Evolutionary conservation across 805 yeast genomes (phyloP).

Genomic region (Starmera dryadoides): DNA sequence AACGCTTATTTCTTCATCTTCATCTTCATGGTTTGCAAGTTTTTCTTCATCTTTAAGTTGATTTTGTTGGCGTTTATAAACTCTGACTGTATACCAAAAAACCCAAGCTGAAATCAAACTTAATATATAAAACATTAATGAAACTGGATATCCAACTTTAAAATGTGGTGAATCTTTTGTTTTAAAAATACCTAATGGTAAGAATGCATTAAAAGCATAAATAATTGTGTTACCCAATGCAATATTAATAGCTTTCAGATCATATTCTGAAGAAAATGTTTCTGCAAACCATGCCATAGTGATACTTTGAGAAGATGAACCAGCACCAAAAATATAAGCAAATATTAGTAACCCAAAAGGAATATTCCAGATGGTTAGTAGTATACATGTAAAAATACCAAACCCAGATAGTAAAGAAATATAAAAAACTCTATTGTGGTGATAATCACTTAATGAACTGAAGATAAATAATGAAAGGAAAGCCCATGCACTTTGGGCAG

Average conservation of each 20-base stretch:
- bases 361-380: conserved; percentile 3
- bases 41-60: neutral
- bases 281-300: conserved; percentile 4
- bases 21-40: neutral
- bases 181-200: conserved; percentile 4
- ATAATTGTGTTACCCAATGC: conserved; percentile 3
- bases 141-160: conserved; percentile 2
- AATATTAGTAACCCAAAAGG: conserved; percentile 2
- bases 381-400: neutral
- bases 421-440: conserved; percentile 1
- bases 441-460: conserved; percentile 2
- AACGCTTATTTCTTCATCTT: no score
- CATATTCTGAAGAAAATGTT: conserved; percentile 2
- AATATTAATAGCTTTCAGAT: conserved; percentile 3
- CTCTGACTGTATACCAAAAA: conserved; percentile 2
- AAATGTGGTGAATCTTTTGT: conserved; percentile 2
- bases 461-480: conserved; percentile 1
- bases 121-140: neutral
- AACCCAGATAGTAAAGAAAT: neutral
- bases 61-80: neutral
- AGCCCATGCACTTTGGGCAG: conserved; percentile 3
- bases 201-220: conserved; percentile 3
- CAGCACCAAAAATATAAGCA: conserved; percentile 3
- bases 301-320: conserved; percentile 2
- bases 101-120: conserved; percentile 1